Evolutionary conservation across 352 stramenopile genomes (phyloP).

Genomic region (Globisporangium irregulare): DNA sequence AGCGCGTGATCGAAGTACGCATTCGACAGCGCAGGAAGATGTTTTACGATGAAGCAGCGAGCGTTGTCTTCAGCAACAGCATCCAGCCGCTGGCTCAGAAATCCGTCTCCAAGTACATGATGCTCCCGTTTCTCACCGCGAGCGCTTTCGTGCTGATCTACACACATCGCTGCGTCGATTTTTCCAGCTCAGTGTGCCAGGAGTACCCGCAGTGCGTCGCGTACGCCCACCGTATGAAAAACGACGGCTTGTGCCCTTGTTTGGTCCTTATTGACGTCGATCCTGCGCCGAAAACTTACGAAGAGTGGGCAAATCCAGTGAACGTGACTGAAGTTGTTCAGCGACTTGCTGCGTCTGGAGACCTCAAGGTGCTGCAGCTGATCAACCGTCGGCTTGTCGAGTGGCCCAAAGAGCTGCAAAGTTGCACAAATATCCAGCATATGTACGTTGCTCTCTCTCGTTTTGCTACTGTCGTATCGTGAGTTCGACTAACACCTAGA

Average conservation of each 20-base stretch:
- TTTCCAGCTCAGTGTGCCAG: constrained; percentile 15
- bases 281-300: constrained; percentile 12
- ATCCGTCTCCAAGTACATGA: constrained; percentile 14
- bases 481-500: too few species aligned
- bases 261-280: constrained; percentile 33
- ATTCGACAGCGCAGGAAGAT: constrained; percentile 15
- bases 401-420: constrained; percentile 25
- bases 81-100: constrained; percentile 1
- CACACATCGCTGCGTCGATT: too few species aligned
- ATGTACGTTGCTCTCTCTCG: constrained; percentile 23
- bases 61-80: background rate
- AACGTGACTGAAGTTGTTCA: constrained; percentile 26
- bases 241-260: constrained; percentile 28
- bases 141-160: constrained; percentile 18
- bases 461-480: too few species aligned
- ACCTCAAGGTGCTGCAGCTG: constrained; percentile 36
- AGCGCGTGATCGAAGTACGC: background rate
- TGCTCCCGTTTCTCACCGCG: constrained; percentile 20
- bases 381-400: constrained; percentile 30
- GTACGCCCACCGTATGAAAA: constrained; percentile 19
- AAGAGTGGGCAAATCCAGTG: constrained; percentile 26
- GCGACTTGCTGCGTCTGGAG: constrained; percentile 22
- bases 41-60: constrained; percentile 3
- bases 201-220: constrained; percentile 27
- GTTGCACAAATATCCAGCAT: constrained; percentile 31